Conservation (phyloP, 1,284 basidiomycete genomes). For the Athelia psychrophila region DNA sequence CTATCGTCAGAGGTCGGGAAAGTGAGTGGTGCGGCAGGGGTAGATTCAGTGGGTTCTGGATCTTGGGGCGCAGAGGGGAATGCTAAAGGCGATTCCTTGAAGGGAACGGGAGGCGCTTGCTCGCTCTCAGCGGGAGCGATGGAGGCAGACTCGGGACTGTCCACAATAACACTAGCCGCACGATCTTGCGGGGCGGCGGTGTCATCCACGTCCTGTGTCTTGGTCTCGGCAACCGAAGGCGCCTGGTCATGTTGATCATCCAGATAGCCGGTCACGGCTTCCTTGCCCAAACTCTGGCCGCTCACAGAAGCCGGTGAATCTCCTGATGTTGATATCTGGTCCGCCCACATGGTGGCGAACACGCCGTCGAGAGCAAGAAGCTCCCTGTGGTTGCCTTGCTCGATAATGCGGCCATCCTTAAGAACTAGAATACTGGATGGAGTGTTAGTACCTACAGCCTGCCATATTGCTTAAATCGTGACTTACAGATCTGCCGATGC, state of each 20-base stretch:
- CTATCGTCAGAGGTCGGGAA: constrained; percentile 40
- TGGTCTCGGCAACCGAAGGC: constrained; percentile 3
- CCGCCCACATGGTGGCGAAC: constrained; percentile 82
- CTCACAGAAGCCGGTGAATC: constrained; percentile 24
- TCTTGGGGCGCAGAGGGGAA: constrained; percentile 23
- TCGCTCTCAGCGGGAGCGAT: constrained; percentile 6
- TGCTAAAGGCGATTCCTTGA: constrained; percentile 15
- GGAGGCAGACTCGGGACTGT: constrained; percentile 7
- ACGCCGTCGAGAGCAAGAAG: constrained; percentile 64
- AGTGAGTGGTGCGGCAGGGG: constrained; percentile 26
- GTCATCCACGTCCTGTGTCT: constrained; percentile 10
- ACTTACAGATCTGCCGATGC: constrained; percentile 71
- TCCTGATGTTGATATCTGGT: constrained; percentile 65
- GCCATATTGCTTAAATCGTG: constrained; percentile 1
- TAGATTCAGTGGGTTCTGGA: not conserved
- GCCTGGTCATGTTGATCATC: not conserved
- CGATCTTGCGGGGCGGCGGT: constrained; percentile 6
- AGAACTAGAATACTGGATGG: constrained; percentile 71
- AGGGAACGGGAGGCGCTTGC: constrained; percentile 2
- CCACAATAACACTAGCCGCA: not conserved
- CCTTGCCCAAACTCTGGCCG: constrained; percentile 4
- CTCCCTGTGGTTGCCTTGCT: constrained; percentile 75
- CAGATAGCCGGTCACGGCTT: not conserved
- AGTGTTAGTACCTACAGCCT: constrained; percentile 1
- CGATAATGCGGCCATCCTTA: constrained; percentile 78